These are phyloP conservation scores for Pistacia vera DNA, from an alignment of 345 rosid genomes.

Conservation along the genomic window DNA sequence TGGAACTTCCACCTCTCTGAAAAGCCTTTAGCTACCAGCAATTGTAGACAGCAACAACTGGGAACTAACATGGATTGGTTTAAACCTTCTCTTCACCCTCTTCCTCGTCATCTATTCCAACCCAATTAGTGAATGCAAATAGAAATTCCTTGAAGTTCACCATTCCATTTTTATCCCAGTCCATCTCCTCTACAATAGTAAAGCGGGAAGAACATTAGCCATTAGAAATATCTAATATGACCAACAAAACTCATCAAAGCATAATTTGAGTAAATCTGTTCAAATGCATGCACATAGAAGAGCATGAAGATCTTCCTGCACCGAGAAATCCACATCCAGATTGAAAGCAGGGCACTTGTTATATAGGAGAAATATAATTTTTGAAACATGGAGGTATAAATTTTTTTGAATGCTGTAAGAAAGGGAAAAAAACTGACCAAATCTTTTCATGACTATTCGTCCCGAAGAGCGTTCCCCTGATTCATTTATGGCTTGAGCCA, in stretches of 20 bases:
- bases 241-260: neutral
- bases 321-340: neutral
- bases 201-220: no score
- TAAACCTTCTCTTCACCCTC: constrained; percentile 33
- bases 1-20: constrained; percentile 3
- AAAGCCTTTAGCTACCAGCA: neutral
- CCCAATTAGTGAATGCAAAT: constrained; percentile 93
- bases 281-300: neutral
- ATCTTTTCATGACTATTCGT: constrained; percentile 87
- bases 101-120: constrained; percentile 78
- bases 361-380: neutral
- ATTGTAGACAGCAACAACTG: neutral
- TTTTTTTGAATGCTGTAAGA: neutral
- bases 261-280: neutral
- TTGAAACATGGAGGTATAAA: neutral
- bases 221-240: neutral
- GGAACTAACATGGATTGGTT: neutral
- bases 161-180: constrained; percentile 96
- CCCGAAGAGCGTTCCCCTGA: constrained; percentile 92
- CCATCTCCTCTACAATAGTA: constrained; percentile 88
- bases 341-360: neutral
- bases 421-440: constrained; percentile 51
- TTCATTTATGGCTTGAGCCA: constrained; percentile 84
- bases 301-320: neutral
- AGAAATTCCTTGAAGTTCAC: constrained; percentile 95